Percentiles rank a stretch among this genome's conserved stretches.
Conservation (phyloP, 441 rosid genomes). For the Flueggea neowawraea region DNA sequence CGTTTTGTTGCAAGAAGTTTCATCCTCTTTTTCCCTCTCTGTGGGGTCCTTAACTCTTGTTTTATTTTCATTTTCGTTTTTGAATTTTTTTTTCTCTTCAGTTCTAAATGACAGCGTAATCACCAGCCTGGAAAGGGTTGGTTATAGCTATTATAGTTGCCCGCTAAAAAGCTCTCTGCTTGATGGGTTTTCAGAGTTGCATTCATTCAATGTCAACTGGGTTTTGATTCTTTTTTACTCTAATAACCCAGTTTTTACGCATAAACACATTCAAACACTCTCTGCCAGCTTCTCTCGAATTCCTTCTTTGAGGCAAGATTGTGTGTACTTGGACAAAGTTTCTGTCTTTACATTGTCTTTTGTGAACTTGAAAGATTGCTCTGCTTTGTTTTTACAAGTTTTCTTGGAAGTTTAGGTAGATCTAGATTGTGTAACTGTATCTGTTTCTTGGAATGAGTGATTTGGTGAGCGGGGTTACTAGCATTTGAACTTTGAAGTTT, state of each 20-base stretch:
- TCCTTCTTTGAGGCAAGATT: constrained; percentile 29
- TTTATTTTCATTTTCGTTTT: constrained; percentile 6
- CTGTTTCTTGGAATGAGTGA: constrained; percentile 3
- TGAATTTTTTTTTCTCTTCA: not conserved
- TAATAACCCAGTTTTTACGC: too few relatives aligned
- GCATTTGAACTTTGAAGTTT: constrained; percentile 12
- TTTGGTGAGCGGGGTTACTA: constrained; percentile 8
- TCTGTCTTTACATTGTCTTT: constrained; percentile 10
- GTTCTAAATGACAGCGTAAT: constrained; percentile 46
- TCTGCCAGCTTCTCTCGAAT: constrained; percentile 11
- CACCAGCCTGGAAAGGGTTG: constrained; percentile 68
- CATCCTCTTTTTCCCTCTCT: constrained; percentile 7
- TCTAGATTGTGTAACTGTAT: constrained; percentile 17
- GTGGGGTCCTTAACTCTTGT: constrained; percentile 28
- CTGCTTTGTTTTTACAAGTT: not conserved
- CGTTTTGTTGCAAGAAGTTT: constrained; percentile 9
- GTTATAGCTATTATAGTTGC: constrained; percentile 20
- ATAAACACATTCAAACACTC: not conserved
- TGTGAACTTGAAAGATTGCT: not conserved
- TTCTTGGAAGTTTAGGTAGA: constrained; percentile 26
- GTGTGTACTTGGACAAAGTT: constrained; percentile 11
- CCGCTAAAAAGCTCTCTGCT: constrained; percentile 25
- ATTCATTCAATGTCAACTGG: constrained; percentile 23
- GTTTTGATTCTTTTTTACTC: constrained; percentile 9
- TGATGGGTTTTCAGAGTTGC: constrained; percentile 24